Base-by-base conservation (phyloP, 805 yeast genomes). In the Ogataea minuta region DNA sequence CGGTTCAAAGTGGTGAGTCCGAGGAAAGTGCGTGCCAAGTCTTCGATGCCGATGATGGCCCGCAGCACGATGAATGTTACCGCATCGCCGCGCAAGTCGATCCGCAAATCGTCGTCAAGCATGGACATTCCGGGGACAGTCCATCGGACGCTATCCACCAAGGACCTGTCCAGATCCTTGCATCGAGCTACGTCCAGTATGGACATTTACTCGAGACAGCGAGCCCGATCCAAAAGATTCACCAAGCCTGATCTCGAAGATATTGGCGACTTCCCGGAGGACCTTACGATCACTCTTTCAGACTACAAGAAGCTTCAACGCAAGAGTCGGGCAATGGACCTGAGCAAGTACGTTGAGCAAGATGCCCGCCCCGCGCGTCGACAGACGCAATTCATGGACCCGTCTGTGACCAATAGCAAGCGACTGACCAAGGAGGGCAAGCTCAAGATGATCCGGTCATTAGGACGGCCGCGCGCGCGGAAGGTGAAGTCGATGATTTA, bases 401-500 rank as follows among this genome's bases (percentile, higher is more conserved):
- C 27, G 10, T 13, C 24, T 11, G 34, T 34, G 16, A 48, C 56
- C 4, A 52, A 52, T 20, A 52, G 44, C 28, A 45, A 48, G 14
- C 34, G 61, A 28, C 41, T 61, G 13, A 56, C 55, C 23, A 58
- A 53, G 33, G 62, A 59, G 25, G 66, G 66, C 2, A 61, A 59
- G 35, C 43, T 61, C 21, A 57, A 47, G 36, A 44, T 56, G 23
- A 61, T 61, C 8, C 43, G 57, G 19, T 52, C 62, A 0, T 41
- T 61, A 42, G 60, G 60, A 4, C 54, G 47, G 23, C 50, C 46
- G 15, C 48, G 47, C 28, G 39, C 54, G 3, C 50, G 49, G 30
- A 57, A 58, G 35, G 54, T 52, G 6, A 41, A 57, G 28, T 66
- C 64, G 26, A 78, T 81, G 80, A 66, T 63, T 32, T 81, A 67